phyloP scores from a whole-genome alignment of 2,329 filamentous ascomycete species.

The Stromatinia cepivora region DNA sequence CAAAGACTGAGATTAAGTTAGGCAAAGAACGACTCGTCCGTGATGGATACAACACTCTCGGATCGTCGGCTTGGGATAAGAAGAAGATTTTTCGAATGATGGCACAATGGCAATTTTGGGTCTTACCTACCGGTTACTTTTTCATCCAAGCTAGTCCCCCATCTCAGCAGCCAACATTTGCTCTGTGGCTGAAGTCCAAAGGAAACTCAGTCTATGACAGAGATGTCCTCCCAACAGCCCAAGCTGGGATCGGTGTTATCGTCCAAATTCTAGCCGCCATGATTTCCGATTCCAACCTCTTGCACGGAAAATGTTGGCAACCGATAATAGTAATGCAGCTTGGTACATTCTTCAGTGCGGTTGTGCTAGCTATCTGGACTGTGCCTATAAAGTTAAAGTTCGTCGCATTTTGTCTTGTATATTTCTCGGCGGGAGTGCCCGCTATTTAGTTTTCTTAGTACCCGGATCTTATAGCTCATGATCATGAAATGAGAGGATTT shows the following conservation, averaged over 20 bases:
- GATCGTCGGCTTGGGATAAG: slow-evolving; percentile 31
- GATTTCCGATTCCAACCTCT: slow-evolving; percentile 33
- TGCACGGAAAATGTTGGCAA: slow-evolving; percentile 34
- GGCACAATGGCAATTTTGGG: slow-evolving; percentile 36
- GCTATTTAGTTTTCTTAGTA: slow-evolving; percentile 29
- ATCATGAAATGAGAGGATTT: slow-evolving; percentile 33
- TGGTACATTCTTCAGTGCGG: slow-evolving; percentile 34
- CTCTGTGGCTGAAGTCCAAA: slow-evolving; percentile 33
- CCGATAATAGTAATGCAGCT: slow-evolving; percentile 33
- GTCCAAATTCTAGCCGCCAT: slow-evolving; percentile 34
- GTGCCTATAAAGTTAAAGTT: slow-evolving; percentile 24
- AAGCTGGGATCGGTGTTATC: slow-evolving; percentile 28
- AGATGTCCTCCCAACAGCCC: slow-evolving; percentile 33
- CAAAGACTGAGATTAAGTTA: slow-evolving; percentile 24
- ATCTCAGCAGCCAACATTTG: slow-evolving; percentile 29
- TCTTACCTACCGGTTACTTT: slow-evolving; percentile 34
- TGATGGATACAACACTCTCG: slow-evolving; percentile 32
- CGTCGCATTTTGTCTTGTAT: slow-evolving; percentile 26
- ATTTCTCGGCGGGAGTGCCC: slow-evolving; percentile 26
- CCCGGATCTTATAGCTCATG: slow-evolving; percentile 29
- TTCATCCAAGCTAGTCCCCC: slow-evolving; percentile 33
- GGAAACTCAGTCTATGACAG: slow-evolving; percentile 29
- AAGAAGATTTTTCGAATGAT: slow-evolving; percentile 35
- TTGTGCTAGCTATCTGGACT: slow-evolving; percentile 32
- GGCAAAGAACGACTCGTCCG: slow-evolving; percentile 28